Evolutionary conservation across 352 stramenopile species (phyloP).

Genomic region (Phytophthora kernoviae): DNA sequence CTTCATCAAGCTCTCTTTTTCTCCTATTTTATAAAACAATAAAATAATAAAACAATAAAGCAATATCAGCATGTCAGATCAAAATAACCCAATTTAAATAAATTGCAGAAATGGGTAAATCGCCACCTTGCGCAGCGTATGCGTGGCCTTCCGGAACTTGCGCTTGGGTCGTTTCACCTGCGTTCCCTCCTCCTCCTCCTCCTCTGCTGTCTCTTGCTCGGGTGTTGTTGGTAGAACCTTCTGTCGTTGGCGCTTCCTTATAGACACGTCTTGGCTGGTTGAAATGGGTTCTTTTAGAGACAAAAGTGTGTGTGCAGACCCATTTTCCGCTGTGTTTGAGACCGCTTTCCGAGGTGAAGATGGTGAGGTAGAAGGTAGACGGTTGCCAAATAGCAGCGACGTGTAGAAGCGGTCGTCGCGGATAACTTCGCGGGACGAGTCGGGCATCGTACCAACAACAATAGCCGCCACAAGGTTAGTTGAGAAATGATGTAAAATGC

Average conservation of each 20-base stretch:
- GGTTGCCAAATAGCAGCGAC: slow-evolving; percentile 27
- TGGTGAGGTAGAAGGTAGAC: slow-evolving; percentile 7
- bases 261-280: slow-evolving; percentile 4
- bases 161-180: slow-evolving; percentile 19
- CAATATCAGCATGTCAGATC: no score
- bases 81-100: not conserved
- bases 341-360: slow-evolving; percentile 1
- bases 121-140: slow-evolving; percentile 37
- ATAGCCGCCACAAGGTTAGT: no score
- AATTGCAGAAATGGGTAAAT: no score
- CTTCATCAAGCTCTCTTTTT: slow-evolving; percentile 34
- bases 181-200: slow-evolving; percentile 7
- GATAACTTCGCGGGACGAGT: slow-evolving; percentile 22
- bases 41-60: slow-evolving; percentile 1
- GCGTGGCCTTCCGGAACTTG: slow-evolving; percentile 42
- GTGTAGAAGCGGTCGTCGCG: slow-evolving; percentile 36
- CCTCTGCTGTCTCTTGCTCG: slow-evolving; percentile 11
- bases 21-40: slow-evolving; percentile 11
- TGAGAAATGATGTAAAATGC: no score
- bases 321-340: slow-evolving; percentile 11
- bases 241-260: not conserved
- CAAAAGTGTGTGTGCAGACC: slow-evolving; percentile 28
- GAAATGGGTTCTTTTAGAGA: slow-evolving; percentile 17
- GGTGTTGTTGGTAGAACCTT: slow-evolving; percentile 15
- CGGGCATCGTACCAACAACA: slow-evolving; percentile 13